A percentile compares a stretch with the other conserved stretches of the same genome.
Conservation (phyloP, 805 yeast genomes). For the Candida boleticola region DNA sequence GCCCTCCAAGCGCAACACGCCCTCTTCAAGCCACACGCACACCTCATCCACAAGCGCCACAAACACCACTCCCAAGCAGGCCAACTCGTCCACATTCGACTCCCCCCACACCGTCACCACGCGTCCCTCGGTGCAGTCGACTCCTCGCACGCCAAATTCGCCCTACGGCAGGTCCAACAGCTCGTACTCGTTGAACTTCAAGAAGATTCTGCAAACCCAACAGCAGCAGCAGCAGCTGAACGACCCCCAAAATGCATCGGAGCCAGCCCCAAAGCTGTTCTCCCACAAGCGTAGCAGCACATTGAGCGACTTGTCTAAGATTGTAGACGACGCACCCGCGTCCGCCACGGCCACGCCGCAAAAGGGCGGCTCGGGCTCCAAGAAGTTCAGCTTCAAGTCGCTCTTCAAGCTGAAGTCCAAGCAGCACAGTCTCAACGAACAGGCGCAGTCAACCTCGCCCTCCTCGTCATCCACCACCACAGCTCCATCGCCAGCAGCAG, state of each 20-base stretch:
- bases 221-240: neutral
- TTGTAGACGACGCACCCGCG: neutral
- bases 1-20: constrained; percentile 4
- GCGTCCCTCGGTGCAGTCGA: constrained; percentile 1
- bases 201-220: neutral
- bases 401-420: constrained; percentile 38
- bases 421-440: constrained; percentile 21
- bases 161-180: neutral
- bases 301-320: constrained; percentile 16
- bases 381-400: constrained; percentile 37
- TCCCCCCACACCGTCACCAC: constrained; percentile 1
- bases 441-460: neutral
- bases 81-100: neutral
- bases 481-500: neutral
- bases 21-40: neutral
- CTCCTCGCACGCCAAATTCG: neutral
- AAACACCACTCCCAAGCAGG: neutral
- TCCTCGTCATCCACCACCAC: neutral
- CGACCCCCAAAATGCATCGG: neutral
- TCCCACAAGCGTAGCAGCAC: constrained; percentile 2
- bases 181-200: neutral
- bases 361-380: constrained; percentile 7
- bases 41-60: neutral
- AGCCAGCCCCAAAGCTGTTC: neutral
- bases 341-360: neutral